These are phyloP conservation scores for Clavispora carvajalis DNA, from an alignment of 805 yeast species.

Conservation along the genomic window DNA sequence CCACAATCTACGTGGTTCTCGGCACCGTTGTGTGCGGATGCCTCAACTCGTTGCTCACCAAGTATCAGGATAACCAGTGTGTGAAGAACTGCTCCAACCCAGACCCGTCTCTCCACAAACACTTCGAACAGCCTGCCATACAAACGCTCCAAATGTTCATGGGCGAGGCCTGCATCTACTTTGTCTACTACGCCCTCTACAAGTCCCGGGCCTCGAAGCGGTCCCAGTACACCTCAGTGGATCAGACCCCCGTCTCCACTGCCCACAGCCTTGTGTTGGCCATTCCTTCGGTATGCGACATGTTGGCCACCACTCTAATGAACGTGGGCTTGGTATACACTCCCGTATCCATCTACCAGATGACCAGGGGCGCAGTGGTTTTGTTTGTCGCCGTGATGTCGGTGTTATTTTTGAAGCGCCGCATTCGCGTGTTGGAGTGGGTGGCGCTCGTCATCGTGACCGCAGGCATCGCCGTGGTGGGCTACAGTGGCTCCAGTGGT, in stretches of 20 bases:
- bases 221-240: conserved; percentile 6
- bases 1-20: conserved; percentile 16
- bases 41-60: conserved; percentile 67
- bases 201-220: conserved; percentile 13
- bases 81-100: conserved; percentile 50
- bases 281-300: conserved; percentile 67
- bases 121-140: conserved; percentile 72
- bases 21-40: conserved; percentile 69
- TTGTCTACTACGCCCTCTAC: conserved; percentile 32
- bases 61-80: conserved; percentile 72
- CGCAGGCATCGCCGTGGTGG: conserved; percentile 67
- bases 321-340: conserved; percentile 68
- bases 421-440: conserved; percentile 64
- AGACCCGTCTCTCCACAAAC: conserved; percentile 34
- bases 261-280: conserved; percentile 27
- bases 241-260: neutral
- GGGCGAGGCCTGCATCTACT: conserved; percentile 56
- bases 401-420: conserved; percentile 52
- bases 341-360: conserved; percentile 78
- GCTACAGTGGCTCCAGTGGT: conserved; percentile 54
- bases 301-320: conserved; percentile 69
- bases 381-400: conserved; percentile 71
- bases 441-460: conserved; percentile 56
- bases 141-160: conserved; percentile 80
- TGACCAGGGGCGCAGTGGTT: conserved; percentile 78